Conservation (phyloP, 768 basidiomycete species). For the Mrakia blollopis region DNA sequence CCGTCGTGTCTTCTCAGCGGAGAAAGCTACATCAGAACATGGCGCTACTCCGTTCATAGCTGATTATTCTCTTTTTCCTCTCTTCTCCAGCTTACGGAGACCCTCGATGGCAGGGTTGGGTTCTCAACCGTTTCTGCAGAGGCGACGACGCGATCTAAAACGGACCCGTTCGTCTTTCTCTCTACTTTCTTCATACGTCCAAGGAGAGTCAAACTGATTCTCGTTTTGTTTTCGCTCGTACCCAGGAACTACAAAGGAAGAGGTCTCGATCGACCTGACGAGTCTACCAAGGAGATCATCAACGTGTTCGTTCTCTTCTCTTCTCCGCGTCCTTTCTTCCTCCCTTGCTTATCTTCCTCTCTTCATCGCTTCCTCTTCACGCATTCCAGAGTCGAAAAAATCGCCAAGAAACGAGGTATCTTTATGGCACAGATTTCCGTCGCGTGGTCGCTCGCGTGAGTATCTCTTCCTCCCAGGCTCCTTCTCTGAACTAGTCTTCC, state of each 20-base stretch:
- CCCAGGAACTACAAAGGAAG: constrained; percentile 6
- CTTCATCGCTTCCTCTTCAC: constrained; percentile 34
- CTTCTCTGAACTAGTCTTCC: constrained; percentile 51
- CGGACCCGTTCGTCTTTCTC: constrained; percentile 20
- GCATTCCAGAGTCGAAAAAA: constrained; percentile 51
- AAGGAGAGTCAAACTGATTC: no score
- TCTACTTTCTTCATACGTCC: background rate
- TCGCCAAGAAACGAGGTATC: constrained; percentile 53
- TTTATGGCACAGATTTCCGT: constrained; percentile 58
- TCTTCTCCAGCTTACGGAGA: background rate
- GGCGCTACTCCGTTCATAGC: no score
- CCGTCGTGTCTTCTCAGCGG: background rate
- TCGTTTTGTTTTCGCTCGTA: background rate
- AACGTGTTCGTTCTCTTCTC: background rate
- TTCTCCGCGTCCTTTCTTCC: constrained; percentile 29
- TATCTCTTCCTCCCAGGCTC: background rate
- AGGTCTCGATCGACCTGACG: constrained; percentile 6
- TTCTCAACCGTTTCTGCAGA: constrained; percentile 39
- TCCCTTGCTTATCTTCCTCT: constrained; percentile 34
- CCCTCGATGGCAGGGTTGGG: constrained; percentile 8
- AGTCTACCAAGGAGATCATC: constrained; percentile 44
- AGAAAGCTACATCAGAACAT: no score
- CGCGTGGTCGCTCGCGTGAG: constrained; percentile 54
- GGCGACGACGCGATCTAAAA: constrained; percentile 49
- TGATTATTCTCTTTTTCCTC: background rate